phyloP scores from a whole-genome alignment of 2,329 filamentous ascomycete genomes.

The Dactylellina leptospora region DNA sequence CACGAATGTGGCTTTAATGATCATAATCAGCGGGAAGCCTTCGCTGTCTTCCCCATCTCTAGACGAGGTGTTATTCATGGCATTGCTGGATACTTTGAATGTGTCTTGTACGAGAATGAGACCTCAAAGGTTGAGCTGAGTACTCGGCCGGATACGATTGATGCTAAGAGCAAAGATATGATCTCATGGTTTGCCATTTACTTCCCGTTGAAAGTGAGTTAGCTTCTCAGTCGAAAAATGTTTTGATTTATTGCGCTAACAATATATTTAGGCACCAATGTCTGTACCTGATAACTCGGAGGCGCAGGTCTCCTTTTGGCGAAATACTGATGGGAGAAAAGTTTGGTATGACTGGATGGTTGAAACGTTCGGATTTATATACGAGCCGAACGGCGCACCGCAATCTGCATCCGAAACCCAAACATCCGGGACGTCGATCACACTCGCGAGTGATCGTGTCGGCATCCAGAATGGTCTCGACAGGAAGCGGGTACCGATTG shows the following conservation, averaged over 20 bases:
- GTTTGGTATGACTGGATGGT: slow-evolving; percentile 99
- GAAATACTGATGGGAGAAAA: slow-evolving; percentile 90
- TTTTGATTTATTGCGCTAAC: too few species aligned
- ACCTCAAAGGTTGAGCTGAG: slow-evolving; percentile 79
- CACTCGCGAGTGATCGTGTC: background rate
- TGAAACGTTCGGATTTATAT: slow-evolving; percentile 70
- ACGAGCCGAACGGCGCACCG: background rate
- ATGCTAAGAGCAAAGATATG: slow-evolving; percentile 94
- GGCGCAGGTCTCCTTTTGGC: slow-evolving; percentile 91
- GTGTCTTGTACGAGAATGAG: slow-evolving; percentile 78
- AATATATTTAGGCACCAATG: slow-evolving; percentile 84
- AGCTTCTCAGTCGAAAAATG: background rate
- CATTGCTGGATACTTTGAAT: slow-evolving; percentile 93
- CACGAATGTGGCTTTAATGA: slow-evolving; percentile 82
- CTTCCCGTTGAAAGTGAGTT: slow-evolving; percentile 86
- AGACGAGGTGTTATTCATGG: slow-evolving; percentile 88
- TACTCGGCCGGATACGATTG: slow-evolving; percentile 90
- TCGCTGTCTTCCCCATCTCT: slow-evolving; percentile 78
- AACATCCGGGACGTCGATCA: background rate
- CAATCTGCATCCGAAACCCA: slow-evolving; percentile 60
- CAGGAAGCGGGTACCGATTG: slow-evolving; percentile 52
- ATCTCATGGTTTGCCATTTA: slow-evolving; percentile 99
- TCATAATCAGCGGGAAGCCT: slow-evolving; percentile 85
- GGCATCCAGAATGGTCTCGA: background rate
- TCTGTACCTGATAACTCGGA: slow-evolving; percentile 85